Percentiles rank a stretch among this genome's conserved stretches.
Evolutionary conservation across 1,284 basidiomycete species (phyloP).

Genomic region (Tilletia indica): DNA sequence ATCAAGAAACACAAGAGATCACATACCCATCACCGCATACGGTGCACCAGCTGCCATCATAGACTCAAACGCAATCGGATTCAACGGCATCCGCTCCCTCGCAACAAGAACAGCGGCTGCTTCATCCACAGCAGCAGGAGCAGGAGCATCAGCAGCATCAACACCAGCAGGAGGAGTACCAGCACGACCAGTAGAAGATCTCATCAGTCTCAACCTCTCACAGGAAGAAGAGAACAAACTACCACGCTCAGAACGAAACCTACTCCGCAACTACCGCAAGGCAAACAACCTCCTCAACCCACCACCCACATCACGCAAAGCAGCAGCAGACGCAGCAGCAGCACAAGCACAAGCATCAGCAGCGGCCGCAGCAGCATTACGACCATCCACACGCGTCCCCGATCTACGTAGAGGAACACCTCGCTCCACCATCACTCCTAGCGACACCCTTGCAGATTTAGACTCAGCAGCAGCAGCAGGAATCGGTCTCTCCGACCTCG

Average conservation of each 20-base stretch:
- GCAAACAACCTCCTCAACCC: background rate
- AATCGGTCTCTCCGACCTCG: background rate
- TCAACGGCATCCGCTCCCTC: conserved; percentile 12
- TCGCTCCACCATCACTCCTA: background rate
- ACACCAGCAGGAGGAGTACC: background rate
- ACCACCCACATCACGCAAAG: background rate
- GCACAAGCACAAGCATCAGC: background rate
- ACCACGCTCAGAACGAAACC: background rate
- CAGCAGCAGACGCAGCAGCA: background rate
- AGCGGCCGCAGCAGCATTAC: background rate
- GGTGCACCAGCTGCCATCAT: background rate
- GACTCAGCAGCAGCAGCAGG: background rate
- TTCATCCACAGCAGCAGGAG: background rate
- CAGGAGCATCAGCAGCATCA: background rate
- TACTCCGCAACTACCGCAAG: background rate
- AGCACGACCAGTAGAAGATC: background rate
- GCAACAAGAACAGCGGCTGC: background rate
- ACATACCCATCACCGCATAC: background rate
- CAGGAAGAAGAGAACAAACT: background rate
- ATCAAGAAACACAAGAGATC: too few species aligned
- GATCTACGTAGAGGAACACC: background rate
- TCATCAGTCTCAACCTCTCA: background rate
- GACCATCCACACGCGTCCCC: background rate
- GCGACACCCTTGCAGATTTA: background rate
- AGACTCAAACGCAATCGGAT: conserved; percentile 5